Evolutionary conservation across 805 yeast genomes (phyloP), one percentile per base, ranked within the genome.

Genomic region (Wickerhamiella dianesei): DNA sequence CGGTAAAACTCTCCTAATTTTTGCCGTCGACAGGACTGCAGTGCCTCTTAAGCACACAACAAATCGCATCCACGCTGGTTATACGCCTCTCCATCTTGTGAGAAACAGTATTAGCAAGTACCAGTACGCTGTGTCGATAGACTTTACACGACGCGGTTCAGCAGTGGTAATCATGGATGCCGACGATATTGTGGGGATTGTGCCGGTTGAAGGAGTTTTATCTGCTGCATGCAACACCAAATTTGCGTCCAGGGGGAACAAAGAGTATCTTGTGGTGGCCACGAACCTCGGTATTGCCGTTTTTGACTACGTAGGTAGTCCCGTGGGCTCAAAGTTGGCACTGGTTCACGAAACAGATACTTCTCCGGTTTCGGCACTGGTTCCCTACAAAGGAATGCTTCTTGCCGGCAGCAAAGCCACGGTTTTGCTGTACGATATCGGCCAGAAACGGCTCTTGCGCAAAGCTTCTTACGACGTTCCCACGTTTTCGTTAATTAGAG

Each of bases 371-470:
- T 16, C 37, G 6, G 68, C 82, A 0, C 54, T 88, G 59, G 53
- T 61, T 1, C 63, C 67, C 9, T 85, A 84, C 59, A 72, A 73
- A 43, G 83, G 79, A 0, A 70, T 69, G 50, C 59, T 87, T 1
- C 60, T 87, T 1, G 80, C 74, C 1, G 72, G 70, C 0, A 67
- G 71, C 40, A 44, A 35, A 4, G 14, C 37, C 1, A 20, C 45
- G 6, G 41, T 50, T 3, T 20, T 44, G 61, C 63, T 43, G 54
- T 89, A 43, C 64, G 88, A 79, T 21, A 52, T 86, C 22, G 98
- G 98, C 1, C 70, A 71, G 55, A 82, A 80, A 53, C 96, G 88
- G 58, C 66, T 89, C 36, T 66, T 92, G 48, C 72, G 80, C 48
- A 85, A 83, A 59, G 67, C 81, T 0, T 73, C 78, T 4, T 59